Evolutionary conservation across 768 basidiomycete species (phyloP), one percentile per base, ranked within the genome.

Genomic region (Mycena vulgaris): DNA sequence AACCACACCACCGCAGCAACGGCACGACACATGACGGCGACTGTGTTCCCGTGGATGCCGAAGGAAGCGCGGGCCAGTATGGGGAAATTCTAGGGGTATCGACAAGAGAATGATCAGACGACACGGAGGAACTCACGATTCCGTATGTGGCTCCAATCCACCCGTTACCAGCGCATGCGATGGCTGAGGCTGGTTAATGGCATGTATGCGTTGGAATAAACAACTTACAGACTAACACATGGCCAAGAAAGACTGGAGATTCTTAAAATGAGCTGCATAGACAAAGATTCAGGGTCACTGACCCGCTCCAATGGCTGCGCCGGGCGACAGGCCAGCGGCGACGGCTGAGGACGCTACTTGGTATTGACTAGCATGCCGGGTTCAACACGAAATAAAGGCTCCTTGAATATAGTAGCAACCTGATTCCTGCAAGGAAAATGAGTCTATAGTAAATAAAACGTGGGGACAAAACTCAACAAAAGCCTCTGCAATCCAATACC

Each of bases 401-500:
- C 16, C 42, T 17, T 52, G 14, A 14, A 16, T 17, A 2, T 8
- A 25, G 17, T 17, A 31, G 21, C 19, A 11, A 73, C 68, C 68
- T 68, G 23, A 73, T 70, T 39, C 65, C 72, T 73, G 60, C 7
- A 62, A 11, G n/a, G 23, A 21, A 33, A 25, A 35, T 13, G 16
- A 27, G 55, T 45, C 27, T 27, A 30, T 39, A 11, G 30, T n/a
- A 10, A 33, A 56, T 10, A 33, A 37, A 37, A 30, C n/a, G 33
- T 23, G n/a, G 21, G n/a, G 37, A 49, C 1, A 19, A 5, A 48
- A 68, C 70, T 35, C 14, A 56, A 69, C 74, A 47, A 75, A 75
- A 19, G 74, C 74, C 42, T 75, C 74, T 19, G 74, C 74, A 11
- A 75, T 59, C 74, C 74, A 75, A 48, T 75, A 75, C 6, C 74